Evolutionary conservation across 495 filamentous ascomycete genomes (phyloP), one percentile per base, ranked within the genome.

Genomic region (Penicillium parvum): DNA sequence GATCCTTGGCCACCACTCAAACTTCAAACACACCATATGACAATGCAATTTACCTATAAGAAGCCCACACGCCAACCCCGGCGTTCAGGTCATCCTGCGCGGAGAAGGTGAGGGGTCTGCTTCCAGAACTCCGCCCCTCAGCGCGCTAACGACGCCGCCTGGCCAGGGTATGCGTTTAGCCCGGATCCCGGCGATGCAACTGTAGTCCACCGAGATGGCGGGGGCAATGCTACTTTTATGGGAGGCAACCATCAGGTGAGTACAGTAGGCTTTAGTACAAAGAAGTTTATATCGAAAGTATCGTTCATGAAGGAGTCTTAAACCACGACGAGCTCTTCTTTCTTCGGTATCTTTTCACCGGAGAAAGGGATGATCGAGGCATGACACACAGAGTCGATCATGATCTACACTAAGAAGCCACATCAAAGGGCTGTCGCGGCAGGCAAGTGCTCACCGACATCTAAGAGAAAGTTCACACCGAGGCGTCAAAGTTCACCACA

Each of bases 61-160:
- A n/a, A n/a, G n/a, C n/a, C n/a, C n/a, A n/a, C n/a, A 27, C 7
- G 25, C 2, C 12, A 29, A n/a, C 11, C 27, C 28, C 12, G 11
- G n/a, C 28, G 16, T 14, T 32, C 29, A 17, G 14, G 30, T 37
- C 22, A 37, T 45, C 43, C 40, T 36, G 36, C 32, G 50, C 29
- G 25, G 25, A 39, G 25, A 20, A 18, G 37, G 35, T 40, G 47
- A 49, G 48, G 48, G 49, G 48, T 40, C 40, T 43, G 29, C 32
- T 47, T 47, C 48, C 40, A 52, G 43, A 44, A 47, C 30, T 25
- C 42, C 43, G 33, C 2, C 32, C 22, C 32, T 32, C 46, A 43
- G 30, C 41, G 12, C 18, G 15, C 22, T 34, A 21, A 26, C 28
- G 23, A 21, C 46, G 20, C 38, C 35, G 27, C n/a, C 15, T 37